phyloP scores from a whole-genome alignment of 2,329 filamentous ascomycete genomes.

The Chrysosporium keratinophilum region DNA sequence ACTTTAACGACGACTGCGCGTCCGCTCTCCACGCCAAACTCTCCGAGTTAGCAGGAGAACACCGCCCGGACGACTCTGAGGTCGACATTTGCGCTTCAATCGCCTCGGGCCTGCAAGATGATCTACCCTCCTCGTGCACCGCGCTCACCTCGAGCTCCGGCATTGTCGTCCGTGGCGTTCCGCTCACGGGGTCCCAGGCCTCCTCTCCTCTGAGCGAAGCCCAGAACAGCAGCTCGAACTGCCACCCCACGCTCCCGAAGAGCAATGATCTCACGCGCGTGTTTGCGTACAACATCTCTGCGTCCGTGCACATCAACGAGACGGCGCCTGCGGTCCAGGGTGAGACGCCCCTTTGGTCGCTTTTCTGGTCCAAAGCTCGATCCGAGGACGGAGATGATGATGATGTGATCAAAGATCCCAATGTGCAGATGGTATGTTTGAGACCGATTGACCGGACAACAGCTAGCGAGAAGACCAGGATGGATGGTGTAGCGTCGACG shows the following conservation, averaged over 20 bases:
- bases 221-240: slow-evolving; percentile 8
- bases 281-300: slow-evolving; percentile 8
- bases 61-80: background rate
- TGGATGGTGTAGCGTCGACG: background rate
- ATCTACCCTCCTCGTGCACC: slow-evolving; percentile 1
- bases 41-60: slow-evolving; percentile 1
- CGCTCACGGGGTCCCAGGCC: slow-evolving; percentile 1
- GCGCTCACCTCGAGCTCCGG: background rate
- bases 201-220: background rate
- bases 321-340: background rate
- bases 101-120: slow-evolving; percentile 1
- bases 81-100: background rate
- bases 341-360: slow-evolving; percentile 3
- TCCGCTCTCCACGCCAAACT: background rate
- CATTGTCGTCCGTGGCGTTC: background rate
- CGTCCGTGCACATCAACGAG: background rate
- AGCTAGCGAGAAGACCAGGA: background rate
- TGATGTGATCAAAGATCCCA: background rate
- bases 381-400: background rate
- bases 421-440: slow-evolving; percentile 1
- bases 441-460: slow-evolving; percentile 6
- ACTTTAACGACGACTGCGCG: background rate
- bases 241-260: slow-evolving; percentile 6
- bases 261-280: slow-evolving; percentile 4
- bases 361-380: slow-evolving; percentile 3